A percentile compares a stretch with the other conserved stretches of the same genome.
Conservation (phyloP, 768 basidiomycete genomes). For the Amanita subjunquillea region DNA sequence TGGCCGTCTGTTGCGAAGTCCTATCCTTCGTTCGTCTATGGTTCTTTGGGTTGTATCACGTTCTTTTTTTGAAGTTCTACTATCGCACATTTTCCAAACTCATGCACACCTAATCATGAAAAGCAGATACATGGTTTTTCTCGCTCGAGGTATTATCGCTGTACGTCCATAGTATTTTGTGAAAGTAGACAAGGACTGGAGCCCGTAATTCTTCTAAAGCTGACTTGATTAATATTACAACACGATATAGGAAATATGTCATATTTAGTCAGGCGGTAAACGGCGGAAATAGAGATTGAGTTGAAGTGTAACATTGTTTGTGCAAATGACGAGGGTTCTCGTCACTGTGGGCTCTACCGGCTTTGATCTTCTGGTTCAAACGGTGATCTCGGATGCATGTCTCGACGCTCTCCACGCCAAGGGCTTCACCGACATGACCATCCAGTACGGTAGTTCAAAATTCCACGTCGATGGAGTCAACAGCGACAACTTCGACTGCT, state of each 20-base stretch:
- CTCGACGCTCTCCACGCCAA: no score
- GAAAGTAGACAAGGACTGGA: neutral
- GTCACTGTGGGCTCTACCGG: no score
- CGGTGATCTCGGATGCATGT: no score
- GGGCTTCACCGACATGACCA: no score
- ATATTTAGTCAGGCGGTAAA: no score
- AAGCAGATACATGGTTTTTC: neutral
- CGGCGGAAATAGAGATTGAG: no score
- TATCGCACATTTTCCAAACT: neutral
- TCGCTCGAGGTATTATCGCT: neutral
- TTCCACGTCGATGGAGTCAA: neutral
- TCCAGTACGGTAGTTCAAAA: neutral
- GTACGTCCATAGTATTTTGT: constrained; percentile 2
- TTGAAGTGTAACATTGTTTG: no score
- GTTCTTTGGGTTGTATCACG: neutral
- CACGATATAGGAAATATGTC: no score
- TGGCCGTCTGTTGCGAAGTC: neutral
- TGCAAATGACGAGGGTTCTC: no score
- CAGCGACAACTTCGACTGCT: neutral
- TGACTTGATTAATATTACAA: no score
- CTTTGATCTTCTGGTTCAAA: no score
- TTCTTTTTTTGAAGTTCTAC: neutral
- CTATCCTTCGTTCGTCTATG: neutral
- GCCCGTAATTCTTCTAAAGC: no score
- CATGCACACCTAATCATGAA: neutral